Evolutionary conservation across 208 protist species (phyloP), one percentile per base, ranked within the genome.

Genomic region (Wallacemonas sp.): DNA sequence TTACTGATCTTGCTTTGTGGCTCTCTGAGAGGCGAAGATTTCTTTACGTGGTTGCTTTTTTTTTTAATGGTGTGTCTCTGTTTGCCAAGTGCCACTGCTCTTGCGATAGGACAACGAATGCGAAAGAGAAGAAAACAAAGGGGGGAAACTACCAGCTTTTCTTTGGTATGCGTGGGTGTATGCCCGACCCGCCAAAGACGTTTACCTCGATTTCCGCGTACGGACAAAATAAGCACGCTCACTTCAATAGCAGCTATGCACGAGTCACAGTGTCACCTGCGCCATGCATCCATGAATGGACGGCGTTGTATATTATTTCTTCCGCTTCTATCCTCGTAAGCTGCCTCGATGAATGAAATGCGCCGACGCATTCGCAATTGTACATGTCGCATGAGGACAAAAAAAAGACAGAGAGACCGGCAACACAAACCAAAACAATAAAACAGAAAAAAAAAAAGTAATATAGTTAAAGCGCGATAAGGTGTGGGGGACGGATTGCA

Each of bases 391-490:
- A 65, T 14, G 48, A 50, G 45, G 48, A 36, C 32, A n/a, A 46
- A 54, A 48, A 57, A 57, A 36, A 44, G 22, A 26, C 4, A 25
- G 54, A 65, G 32, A 45, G 48, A 18, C 46, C 44, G 29, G 16
- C 22, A 55, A 74, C 20, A 67, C 1, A 70, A 72, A 71, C 36
- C 49, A 77, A 25, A 63, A 71, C 36, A 74, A 36, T 59, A 66
- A 67, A 55, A 45, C 31, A 33, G 32, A 67, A 65, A 61, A 62
- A 61, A 57, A 66, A 68, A 38, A 63, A 63, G 54, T 42, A 49
- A 28, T 14, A 67, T 45, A 62, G 1, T 59, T 70, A 63, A 49
- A 63, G 11, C 14, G 52, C 28, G 57, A 50, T 50, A 50, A 50
- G 25, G 33, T 62, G 10, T 41, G 36, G 36, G 36, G 14, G 7